Evolutionary conservation across 495 filamentous ascomycete genomes (phyloP), one percentile per base, ranked within the genome.

Genomic region (Aspergillus heteromorphus): DNA sequence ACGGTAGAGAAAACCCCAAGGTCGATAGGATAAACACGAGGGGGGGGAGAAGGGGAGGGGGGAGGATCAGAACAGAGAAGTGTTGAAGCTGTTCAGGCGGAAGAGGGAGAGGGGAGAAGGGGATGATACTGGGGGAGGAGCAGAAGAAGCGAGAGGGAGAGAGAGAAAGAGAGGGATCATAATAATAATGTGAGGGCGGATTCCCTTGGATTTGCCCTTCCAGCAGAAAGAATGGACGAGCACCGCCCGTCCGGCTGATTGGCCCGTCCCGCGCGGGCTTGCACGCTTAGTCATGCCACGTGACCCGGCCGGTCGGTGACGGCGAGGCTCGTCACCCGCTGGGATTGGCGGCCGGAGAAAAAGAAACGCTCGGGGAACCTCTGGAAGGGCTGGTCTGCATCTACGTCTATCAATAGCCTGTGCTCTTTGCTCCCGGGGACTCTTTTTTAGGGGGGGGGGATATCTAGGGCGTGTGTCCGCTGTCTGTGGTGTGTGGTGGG

Each of bases 281-380:
- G n/a, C n/a, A n/a, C n/a, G n/a, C 31, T 60, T 48, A 60, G 53
- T 53, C 49, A 56, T 36, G 1, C 5, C 57, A 60, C 57, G 57
- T 60, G 57, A 60, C 21, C 21, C 14, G 11, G 30, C 23, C 34
- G 13, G 36, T 25, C 30, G 17, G 20, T 36, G 36, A 40, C 34
- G 27, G n/a, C 23, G n/a, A 25, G 10, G 7, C 20, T 29, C 2
- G 19, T n/a, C 48, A 21, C 30, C 19, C 16, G 19, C 18, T 27
- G 7, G 25, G 25, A 23, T 48, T 29, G 45, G 16, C 16, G 45
- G 31, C 23, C 19, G 25, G 25, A 30, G 45, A 48, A 48, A 30
- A 48, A 48, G 45, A 48, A 48, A 48, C 16, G 25, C 13, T n/a
- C n/a, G 14, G 21, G 13, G 27, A 13, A 38, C 5, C n/a, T 9